Evolutionary conservation across 176 grass and related monocot genomes (phyloP).

Genomic region (Saccharum spontaneum): DNA sequence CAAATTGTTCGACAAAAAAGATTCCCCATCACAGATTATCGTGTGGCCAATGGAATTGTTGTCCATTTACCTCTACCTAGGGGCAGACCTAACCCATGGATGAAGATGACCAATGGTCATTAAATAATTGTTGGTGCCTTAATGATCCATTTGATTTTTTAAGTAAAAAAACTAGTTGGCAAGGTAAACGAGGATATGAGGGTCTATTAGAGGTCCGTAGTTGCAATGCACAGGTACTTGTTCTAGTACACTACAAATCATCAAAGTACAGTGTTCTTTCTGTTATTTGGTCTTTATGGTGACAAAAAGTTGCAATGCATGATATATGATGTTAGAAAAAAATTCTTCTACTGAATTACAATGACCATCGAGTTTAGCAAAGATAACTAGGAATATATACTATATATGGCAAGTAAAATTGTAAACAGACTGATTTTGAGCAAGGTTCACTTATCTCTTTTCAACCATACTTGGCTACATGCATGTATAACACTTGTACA

Average conservation of each 20-base stretch:
- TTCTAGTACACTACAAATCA: too few species aligned
- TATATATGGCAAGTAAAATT: background rate
- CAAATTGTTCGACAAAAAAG: constrained; percentile 4
- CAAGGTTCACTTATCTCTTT: background rate
- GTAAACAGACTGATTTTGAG: too few species aligned
- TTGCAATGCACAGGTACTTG: too few species aligned
- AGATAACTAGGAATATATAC: background rate
- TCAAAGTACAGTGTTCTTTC: background rate
- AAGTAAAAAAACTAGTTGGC: too few species aligned
- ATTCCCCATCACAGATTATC: constrained; percentile 14
- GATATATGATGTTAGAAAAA: background rate
- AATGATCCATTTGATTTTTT: too few species aligned
- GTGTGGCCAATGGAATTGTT: too few species aligned
- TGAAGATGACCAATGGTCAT: too few species aligned
- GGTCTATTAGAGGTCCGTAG: too few species aligned
- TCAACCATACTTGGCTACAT: background rate
- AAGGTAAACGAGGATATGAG: too few species aligned
- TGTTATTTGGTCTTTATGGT: background rate
- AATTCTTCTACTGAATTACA: background rate
- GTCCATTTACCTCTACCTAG: background rate
- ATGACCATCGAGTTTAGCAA: background rate
- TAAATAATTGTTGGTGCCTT: too few species aligned
- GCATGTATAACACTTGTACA: background rate
- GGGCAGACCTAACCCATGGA: too few species aligned
- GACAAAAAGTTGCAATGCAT: too few species aligned